Evolutionary conservation across 2,329 filamentous ascomycete genomes (phyloP), one percentile per base, ranked within the genome.

Genomic region (Calonectria hawksworthii): DNA sequence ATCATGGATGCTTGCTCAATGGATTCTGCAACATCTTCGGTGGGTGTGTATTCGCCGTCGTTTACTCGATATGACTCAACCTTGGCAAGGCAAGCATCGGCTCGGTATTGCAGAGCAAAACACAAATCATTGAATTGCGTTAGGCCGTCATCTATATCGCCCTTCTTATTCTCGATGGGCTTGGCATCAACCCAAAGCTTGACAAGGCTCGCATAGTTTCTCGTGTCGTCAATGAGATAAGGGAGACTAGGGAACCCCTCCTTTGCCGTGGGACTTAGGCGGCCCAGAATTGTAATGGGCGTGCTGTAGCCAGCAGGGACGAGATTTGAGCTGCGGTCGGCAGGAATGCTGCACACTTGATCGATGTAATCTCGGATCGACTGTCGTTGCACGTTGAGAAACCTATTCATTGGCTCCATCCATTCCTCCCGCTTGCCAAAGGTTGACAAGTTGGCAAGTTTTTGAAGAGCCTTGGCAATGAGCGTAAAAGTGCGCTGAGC

Each of bases 401-500:
- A 98, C 54, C 91, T 91, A 82, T 98, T 99, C 96, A 99, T 99
- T 0, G 96, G 96, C 86, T 98, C 96, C 96, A 99, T 98, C 95
- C 96, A 99, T n/a, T 94, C 93, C 84, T 99, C 96, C 83, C 98
- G 98, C 82, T 94, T 96, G 51, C 96, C 96, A 82, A 98, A 98
- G 0, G 92, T 95, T 2, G 95, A 95, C 85, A 98, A 90, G 83
- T 98, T 98, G 23, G 96, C 95, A 73, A 99, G 89, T 21, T 95
- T 96, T 85, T 98, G 96, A 11, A 99, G 88, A 1, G 94, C 95
- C 85, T 99, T 99, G 30, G 96, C 95, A 74, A 99, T 96, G 65
- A 99, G 90, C 0, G 96, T 98, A 68, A 98, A 89, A 0, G 96
- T 98, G 52, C 96, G 92, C 83, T 98, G 95, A 14, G 96, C 95